Conservation (phyloP, 169 alveolate species). For the Miamiensis avidus region DNA sequence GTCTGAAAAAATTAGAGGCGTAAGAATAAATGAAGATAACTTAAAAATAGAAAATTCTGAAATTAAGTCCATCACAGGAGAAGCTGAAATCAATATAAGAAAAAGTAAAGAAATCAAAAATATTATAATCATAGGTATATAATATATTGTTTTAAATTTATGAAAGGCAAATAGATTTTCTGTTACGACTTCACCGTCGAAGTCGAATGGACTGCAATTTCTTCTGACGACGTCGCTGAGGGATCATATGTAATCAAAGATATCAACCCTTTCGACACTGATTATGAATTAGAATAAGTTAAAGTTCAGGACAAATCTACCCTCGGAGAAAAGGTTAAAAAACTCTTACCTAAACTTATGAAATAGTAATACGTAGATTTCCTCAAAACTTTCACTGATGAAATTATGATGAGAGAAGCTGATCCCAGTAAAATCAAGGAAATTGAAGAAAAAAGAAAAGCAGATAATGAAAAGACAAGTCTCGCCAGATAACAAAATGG, state of each 20-base stretch:
- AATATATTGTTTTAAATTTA: too few relatives aligned
- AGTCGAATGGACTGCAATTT: slow-evolving; percentile 37
- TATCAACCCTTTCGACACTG: slow-evolving; percentile 38
- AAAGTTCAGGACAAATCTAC: slow-evolving; percentile 9
- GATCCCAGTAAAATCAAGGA: slow-evolving; percentile 39
- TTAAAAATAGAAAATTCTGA: slow-evolving; percentile 30
- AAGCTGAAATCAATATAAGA: slow-evolving; percentile 55
- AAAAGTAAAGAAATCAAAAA: slow-evolving; percentile 25
- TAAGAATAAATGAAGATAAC: slow-evolving; percentile 10
- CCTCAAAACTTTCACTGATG: background rate
- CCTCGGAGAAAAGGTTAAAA: slow-evolving; percentile 20
- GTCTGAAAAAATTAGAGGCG: slow-evolving; percentile 22
- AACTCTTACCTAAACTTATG: slow-evolving; percentile 3
- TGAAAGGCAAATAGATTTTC: slow-evolving; percentile 44
- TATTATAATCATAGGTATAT: too few relatives aligned
- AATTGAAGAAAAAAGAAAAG: slow-evolving; percentile 42
- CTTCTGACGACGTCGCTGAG: slow-evolving; percentile 37
- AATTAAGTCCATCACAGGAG: slow-evolving; percentile 46
- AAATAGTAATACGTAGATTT: background rate
- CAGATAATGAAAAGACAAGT: slow-evolving; percentile 41
- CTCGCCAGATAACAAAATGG: slow-evolving; percentile 53
- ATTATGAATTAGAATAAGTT: slow-evolving; percentile 24
- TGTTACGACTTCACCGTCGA: slow-evolving; percentile 46
- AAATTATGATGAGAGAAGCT: slow-evolving; percentile 25
- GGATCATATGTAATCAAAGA: slow-evolving; percentile 41